A percentile compares a stretch with the other conserved stretches of the same genome.
These are phyloP conservation scores for Phaffomyces antillensis DNA, from an alignment of 805 yeast genomes.

Conservation along the genomic window DNA sequence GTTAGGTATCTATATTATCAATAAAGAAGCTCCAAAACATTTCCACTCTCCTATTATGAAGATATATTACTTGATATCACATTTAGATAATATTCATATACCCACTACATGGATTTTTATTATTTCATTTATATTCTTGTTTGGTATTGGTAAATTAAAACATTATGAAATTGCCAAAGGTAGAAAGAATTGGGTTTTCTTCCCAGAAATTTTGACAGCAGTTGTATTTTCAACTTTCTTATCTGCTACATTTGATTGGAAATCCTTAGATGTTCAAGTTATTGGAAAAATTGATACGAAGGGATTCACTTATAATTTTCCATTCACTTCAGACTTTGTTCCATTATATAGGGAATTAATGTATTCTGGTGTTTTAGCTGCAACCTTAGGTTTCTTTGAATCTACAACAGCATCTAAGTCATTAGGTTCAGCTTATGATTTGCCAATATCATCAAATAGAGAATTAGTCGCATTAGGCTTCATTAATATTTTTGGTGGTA, in stretches of 20 bases:
- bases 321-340: conserved; percentile 42
- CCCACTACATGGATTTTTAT: conserved; percentile 60
- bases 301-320: conserved; percentile 45
- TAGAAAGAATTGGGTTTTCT: conserved; percentile 42
- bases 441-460: conserved; percentile 76
- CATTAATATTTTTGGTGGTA: conserved; percentile 53
- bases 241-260: conserved; percentile 46
- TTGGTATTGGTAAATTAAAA: conserved; percentile 38
- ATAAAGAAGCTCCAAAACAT: conserved; percentile 39
- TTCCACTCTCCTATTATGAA: conserved; percentile 71
- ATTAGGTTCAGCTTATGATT: conserved; percentile 63
- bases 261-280: conserved; percentile 51
- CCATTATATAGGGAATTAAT: conserved; percentile 48
- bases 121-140: conserved; percentile 38
- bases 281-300: conserved; percentile 61
- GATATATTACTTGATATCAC: conserved; percentile 43
- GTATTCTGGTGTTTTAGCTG: conserved; percentile 68
- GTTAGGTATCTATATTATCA: conserved; percentile 54
- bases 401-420: conserved; percentile 90
- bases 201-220: conserved; percentile 74
- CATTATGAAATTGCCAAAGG: conserved; percentile 23
- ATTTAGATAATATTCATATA: conserved; percentile 42
- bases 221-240: conserved; percentile 60
- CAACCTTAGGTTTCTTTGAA: conserved; percentile 86
- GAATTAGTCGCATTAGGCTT: conserved; percentile 87